Evolutionary conservation across 2,329 filamentous ascomycete species (phyloP), one percentile per base, ranked within the genome.

Genomic region (Clarireedia monteithiana): DNA sequence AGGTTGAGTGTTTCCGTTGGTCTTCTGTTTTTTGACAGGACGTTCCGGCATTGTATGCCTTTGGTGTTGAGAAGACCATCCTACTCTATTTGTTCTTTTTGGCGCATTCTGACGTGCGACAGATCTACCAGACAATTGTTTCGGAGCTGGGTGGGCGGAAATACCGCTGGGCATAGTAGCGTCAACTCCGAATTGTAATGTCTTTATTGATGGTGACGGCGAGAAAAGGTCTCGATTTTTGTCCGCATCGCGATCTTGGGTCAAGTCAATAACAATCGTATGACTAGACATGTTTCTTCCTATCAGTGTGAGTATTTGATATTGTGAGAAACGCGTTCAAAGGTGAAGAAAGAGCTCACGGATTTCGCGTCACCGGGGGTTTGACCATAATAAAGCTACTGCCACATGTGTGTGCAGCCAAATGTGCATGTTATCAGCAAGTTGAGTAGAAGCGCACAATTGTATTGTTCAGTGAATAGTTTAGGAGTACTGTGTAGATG

Each of bases 211-310:
- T 48, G 49, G 10, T 9, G 42, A 17, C 12, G 34, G 45, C 5
- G 30, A 34, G 30, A 34, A 34, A 34, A 34, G 10, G 30, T 34
- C 10, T 9, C 30, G 30, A 23, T 51, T 48, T 20, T 36, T 20
- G 20, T 20, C 20, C 20, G 20, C 3, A 20, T 20, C 10, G 30
- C 30, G 30, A 30, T 51, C 53, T 15, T 36, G 27, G 3, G 48
- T 51, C 6, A 51, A 17, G 38, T 55, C 53, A 27, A 55, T 55
- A n/a, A 55, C 47, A 26, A 44, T 51, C 24, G 24, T 27, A 23
- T n/a, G n/a, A 17, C 27, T 46, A 48, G 39, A 27, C 23, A n/a
- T 20, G 15, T 20, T 17, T 17, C 39, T 42, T 20, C 39, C 9
- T 6, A 42, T n/a, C 7, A 42, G 14, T 20, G 39, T 42, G 17